Conservation (phyloP, 345 rosid species). For the Syzygium aqueum region DNA sequence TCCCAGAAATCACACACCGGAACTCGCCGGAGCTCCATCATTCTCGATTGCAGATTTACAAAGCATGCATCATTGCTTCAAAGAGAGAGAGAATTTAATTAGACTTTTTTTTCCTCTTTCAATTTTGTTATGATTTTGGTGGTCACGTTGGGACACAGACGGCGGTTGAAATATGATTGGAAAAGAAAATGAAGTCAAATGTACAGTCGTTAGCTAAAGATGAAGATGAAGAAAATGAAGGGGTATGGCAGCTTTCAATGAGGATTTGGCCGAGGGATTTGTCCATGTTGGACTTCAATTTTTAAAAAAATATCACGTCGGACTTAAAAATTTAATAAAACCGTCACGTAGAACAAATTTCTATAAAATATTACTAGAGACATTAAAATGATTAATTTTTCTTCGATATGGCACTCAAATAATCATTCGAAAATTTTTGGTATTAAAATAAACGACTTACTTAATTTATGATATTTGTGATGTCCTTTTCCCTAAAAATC, state of each 20-base stretch:
- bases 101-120: too few relatives aligned
- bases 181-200: background rate
- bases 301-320: too few relatives aligned
- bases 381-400: too few relatives aligned
- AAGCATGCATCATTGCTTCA: too few relatives aligned
- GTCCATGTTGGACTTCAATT: background rate
- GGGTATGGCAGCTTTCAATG: background rate
- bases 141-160: background rate
- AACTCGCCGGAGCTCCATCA: too few relatives aligned
- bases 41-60: too few relatives aligned
- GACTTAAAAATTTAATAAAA: too few relatives aligned
- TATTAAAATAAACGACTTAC: background rate
- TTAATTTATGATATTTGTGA: background rate
- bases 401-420: background rate
- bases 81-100: too few relatives aligned
- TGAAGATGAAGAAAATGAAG: too few relatives aligned
- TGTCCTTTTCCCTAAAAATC: background rate
- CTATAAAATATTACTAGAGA: accelerated
- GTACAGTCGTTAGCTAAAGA: background rate
- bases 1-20: too few relatives aligned
- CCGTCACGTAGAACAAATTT: background rate
- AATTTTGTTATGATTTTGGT: too few relatives aligned
- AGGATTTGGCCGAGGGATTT: background rate
- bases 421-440: too few relatives aligned
- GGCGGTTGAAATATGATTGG: background rate